Evolutionary conservation across 768 basidiomycete species (phyloP), one percentile per base, ranked within the genome.

Genomic region (Suillus plorans): DNA sequence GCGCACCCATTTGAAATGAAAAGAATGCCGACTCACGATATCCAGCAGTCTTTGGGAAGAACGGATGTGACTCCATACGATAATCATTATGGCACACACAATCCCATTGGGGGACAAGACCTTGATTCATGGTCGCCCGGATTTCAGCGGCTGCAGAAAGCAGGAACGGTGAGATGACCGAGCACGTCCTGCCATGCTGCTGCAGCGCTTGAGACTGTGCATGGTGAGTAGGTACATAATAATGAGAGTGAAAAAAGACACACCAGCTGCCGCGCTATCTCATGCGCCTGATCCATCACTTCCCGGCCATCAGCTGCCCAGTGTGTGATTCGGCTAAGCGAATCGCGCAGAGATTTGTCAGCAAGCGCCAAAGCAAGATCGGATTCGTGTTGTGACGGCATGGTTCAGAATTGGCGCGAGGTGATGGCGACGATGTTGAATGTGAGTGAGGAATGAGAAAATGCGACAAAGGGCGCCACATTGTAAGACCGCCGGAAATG

Each of bases 301-400:
- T 13, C n/a, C 4, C 0, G 0, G 22, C 47, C 47, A 49, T 49
- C 47, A 2, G 12, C 22, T 22, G 22, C 4, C 9, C 1, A 10
- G 4, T 0, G 9, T 5, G 1, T 22, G 20, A 47, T 22, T 0
- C 44, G 5, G 44, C 2, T 2, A 4, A 44, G 18, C 0, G 1
- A 28, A 28, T 8, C 0, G 2, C 4, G 8, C 20, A 1, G 18
- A 20, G 44, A 44, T 6, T 0, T 4, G 5, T 44, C 20, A 0
- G 44, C 20, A 3, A 44, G 1, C 2, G 3, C 7, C 41, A 41
- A 41, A 4, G 41, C 41, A 16, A 14, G 4, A 4, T 41, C 14
- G 41, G 41, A 14, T 16, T 3, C 25, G 25, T 28, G 13, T 41
- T 34, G 34, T 4, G 34, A 34, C 5, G 4, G 8, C 34, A 34